Evolutionary conservation across 2,329 filamentous ascomycete genomes (phyloP), one percentile per base, ranked within the genome.

Genomic region (Neurospora sp.): DNA sequence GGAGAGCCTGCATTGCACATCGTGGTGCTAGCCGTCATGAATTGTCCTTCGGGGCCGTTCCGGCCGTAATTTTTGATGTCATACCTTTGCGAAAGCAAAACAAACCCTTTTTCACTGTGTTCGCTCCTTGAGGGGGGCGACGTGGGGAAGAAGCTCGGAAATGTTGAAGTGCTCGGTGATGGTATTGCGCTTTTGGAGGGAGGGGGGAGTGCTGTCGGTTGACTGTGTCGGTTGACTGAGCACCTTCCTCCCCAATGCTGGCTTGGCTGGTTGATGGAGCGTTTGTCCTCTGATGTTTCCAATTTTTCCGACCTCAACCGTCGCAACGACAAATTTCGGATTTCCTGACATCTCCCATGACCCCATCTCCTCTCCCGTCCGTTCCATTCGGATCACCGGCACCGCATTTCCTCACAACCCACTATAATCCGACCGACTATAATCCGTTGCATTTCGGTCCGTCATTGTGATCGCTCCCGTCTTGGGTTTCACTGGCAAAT

Each of bases 51-150:
- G 52, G 52, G 52, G 52, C 52, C 52, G 52, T 62, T 62, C 52
- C 52, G 70, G 70, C 71, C 71, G 70, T 40, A 72, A 72, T 72
- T 72, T 72, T 71, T 72, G 71, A 52, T 72, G 70, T 72, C 67
- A 36, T 38, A 23, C 70, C 70, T 62, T 69, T 62, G 66, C 38
- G 67, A 69, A 70, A 46, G 42, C 46, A 28, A 52, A 52, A 28
- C 19, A 15, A 67, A 71, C 38, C 39, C 68, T 69, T 72, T 72
- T 72, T 72, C 71, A 33, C 67, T 72, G 66, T 72, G 71, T 69
- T 70, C 71, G 46, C 40, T 67, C 70, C 70, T 38, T 1, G 52
- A 40, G 33, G n/a, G 39, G 58, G 70, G 70, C 68, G 46, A 52
- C 11, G 70, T 71, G 71, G 70, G 68, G 71, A 72, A 72, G 70